These are phyloP conservation scores for Lodderomyces oxycetoniae DNA, from an alignment of 1,139 yeast genomes.

Conservation along the genomic window DNA sequence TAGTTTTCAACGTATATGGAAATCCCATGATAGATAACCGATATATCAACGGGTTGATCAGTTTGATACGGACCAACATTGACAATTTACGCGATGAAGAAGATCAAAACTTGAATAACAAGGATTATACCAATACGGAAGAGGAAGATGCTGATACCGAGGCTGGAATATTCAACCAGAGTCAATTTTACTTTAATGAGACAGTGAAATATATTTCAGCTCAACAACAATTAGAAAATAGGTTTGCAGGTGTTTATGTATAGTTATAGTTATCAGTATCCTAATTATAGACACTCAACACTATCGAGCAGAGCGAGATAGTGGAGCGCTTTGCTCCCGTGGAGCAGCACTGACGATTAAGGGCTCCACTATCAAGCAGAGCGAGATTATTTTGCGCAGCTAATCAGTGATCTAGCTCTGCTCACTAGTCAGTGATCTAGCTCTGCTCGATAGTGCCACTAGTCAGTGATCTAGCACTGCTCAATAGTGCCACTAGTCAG, in stretches of 20 bases:
- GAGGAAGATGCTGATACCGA: constrained; percentile 26
- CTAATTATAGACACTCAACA: too few species aligned
- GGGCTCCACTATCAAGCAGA: too few species aligned
- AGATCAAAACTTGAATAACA: constrained; percentile 8
- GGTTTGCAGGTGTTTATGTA: constrained; percentile 42
- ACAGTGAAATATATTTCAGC: constrained; percentile 62
- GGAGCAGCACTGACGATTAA: too few species aligned
- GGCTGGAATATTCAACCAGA: constrained; percentile 29
- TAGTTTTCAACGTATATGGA: constrained; percentile 82
- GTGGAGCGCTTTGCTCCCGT: too few species aligned
- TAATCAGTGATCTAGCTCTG: too few species aligned
- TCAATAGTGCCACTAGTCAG: too few species aligned
- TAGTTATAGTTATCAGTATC: too few species aligned
- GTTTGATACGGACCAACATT: constrained; percentile 72
- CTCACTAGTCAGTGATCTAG: too few species aligned
- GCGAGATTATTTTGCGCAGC: too few species aligned
- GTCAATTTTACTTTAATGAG: constrained; percentile 49
- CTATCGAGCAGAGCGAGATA: too few species aligned
- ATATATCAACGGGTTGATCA: constrained; percentile 82
- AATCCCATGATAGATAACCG: constrained; percentile 64
- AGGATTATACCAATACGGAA: constrained; percentile 15
- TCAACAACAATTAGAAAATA: constrained; percentile 51
- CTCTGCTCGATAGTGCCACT: too few species aligned
- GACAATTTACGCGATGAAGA: constrained; percentile 44
- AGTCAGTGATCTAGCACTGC: too few species aligned